A percentile compares a stretch with the other conserved stretches of the same genome.
Evolutionary conservation across 1,139 yeast species (phyloP).

Genomic region (Yamadazyma epiphylla): DNA sequence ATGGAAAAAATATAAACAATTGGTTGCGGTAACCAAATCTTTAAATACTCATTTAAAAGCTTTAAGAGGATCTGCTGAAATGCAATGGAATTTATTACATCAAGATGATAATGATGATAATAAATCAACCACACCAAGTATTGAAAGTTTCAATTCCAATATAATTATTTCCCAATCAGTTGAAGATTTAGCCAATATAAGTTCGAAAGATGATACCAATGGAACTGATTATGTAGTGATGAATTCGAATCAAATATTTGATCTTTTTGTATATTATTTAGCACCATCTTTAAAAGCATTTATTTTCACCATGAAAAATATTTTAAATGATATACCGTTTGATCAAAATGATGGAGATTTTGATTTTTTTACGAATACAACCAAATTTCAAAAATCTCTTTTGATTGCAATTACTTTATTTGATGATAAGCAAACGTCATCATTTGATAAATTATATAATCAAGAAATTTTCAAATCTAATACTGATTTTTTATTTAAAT

Average conservation of each 20-base stretch:
- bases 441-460: conserved; percentile 55
- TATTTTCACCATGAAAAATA: conserved; percentile 59
- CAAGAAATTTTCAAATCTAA: conserved; percentile 49
- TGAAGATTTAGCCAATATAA: conserved; percentile 21
- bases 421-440: conserved; percentile 51
- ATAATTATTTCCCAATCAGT: conserved; percentile 21
- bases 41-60: conserved; percentile 64
- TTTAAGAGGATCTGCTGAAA: conserved; percentile 61
- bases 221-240: conserved; percentile 23
- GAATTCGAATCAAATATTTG: conserved; percentile 53
- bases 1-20: conserved; percentile 37
- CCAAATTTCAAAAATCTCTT: conserved; percentile 48
- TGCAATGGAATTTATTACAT: conserved; percentile 55
- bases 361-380: conserved; percentile 31
- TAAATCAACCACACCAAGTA: conserved; percentile 12
- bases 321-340: conserved; percentile 60
- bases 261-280: conserved; percentile 59
- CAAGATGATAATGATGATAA: conserved; percentile 14
- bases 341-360: conserved; percentile 26
- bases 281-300: conserved; percentile 74
- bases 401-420: conserved; percentile 51
- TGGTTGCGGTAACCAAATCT: conserved; percentile 51
- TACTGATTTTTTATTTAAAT: conserved; percentile 39
- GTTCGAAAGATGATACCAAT: conserved; percentile 8
- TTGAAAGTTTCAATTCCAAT: conserved; percentile 16